Base-by-base conservation (phyloP, 2,329 filamentous ascomycete genomes). In the Stachybotrys elegans region DNA sequence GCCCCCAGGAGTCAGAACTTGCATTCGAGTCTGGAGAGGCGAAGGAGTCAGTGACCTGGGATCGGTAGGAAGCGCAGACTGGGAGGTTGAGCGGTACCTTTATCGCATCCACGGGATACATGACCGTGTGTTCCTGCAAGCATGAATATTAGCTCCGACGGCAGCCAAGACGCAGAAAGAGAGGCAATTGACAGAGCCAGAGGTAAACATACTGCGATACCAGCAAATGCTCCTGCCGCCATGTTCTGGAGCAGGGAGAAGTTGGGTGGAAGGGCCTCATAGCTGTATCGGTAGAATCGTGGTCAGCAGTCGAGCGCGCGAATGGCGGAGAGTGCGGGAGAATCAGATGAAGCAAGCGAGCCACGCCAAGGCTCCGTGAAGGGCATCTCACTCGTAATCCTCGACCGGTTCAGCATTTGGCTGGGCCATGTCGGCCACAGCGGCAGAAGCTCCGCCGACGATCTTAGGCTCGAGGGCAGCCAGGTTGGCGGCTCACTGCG, bases 61-160 rank as follows among this genome's bases (percentile, higher is more conserved):
- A n/a, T 31, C 20, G 19, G 6, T 17, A 23, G 21, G 27, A 8
- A 20, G 39, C 22, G 27, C 16, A 11, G 39, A 19, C n/a, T n/a
- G n/a, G n/a, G 16, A 31, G 22, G 17, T 31, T 16, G 45, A 5
- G 34, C 45, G 65, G 53, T 55, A 96, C 93, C 86, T 98, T 98
- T 63, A 98, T 86, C 55, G 95, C 82, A 72, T 98, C 93, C 62
- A 98, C 87, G 17, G 93, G 93, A 64, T 98, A 98, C 93, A 98
- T 97, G 59, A 95, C 91, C 47, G 92, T 94, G 69, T 97, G 92
- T 72, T 97, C 92, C 91, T 96, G 55, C 42, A 48, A 19, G 21
- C 20, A 25, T 6, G 37, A 25, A 16, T 40, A n/a, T n/a, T n/a
- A n/a, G n/a, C n/a, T n/a, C n/a, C n/a, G n/a, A n/a, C n/a, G n/a